Conservation (phyloP, 2,329 filamentous ascomycete genomes). For the Lecanoromycetidae sp. region DNA sequence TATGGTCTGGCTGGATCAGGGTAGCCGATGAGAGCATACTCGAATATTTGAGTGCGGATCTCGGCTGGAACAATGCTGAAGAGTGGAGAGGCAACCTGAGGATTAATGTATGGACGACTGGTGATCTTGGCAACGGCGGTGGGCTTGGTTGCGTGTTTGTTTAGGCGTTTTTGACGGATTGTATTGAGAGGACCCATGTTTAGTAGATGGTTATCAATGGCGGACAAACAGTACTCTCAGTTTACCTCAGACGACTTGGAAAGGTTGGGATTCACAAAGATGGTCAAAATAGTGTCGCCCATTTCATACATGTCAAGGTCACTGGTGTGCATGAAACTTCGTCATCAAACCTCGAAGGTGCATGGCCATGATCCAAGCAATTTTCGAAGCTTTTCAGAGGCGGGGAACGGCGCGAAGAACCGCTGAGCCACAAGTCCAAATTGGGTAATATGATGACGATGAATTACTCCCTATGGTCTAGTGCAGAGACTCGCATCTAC, state of each 20-base stretch:
- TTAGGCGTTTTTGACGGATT: background rate
- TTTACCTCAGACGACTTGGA: too few relatives aligned
- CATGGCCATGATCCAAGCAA: background rate
- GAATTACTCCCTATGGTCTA: background rate
- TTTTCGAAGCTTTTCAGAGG: background rate
- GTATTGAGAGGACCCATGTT: conserved; percentile 3
- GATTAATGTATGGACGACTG: conserved; percentile 4
- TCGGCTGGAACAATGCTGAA: conserved; percentile 9
- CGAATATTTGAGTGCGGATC: conserved; percentile 8
- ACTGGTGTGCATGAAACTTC: background rate
- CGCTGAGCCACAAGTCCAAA: background rate
- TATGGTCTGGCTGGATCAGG: conserved; percentile 20
- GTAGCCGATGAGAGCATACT: conserved; percentile 12
- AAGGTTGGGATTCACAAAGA: too few relatives aligned
- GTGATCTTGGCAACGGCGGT: conserved; percentile 5
- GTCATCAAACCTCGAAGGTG: too few relatives aligned
- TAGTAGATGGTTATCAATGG: too few relatives aligned
- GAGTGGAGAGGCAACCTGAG: conserved; percentile 8
- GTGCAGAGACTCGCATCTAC: background rate
- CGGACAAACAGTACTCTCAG: too few relatives aligned
- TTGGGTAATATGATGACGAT: background rate
- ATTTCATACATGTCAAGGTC: background rate
- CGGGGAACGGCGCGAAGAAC: background rate
- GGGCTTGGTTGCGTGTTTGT: conserved; percentile 4
- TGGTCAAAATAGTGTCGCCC: too few relatives aligned